Conservation (phyloP, 2,329 filamentous ascomycete species). For the Nakataea oryzae region DNA sequence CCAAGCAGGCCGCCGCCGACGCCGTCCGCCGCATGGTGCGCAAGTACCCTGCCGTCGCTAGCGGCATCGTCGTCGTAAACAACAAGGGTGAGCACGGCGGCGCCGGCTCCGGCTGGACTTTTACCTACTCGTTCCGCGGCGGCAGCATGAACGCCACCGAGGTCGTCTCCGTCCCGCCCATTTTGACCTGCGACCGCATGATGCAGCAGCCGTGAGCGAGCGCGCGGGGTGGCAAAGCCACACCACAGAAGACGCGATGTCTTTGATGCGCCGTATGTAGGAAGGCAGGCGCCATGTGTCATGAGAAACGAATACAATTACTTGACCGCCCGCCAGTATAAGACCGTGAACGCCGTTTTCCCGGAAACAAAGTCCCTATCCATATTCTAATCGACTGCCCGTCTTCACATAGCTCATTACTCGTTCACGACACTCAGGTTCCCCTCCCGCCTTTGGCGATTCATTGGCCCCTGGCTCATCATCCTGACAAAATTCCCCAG, state of each 20-base stretch:
- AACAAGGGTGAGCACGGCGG: constrained; percentile 36
- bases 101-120: constrained; percentile 42
- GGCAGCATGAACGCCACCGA: constrained; percentile 32
- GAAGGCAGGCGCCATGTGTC: too few species aligned
- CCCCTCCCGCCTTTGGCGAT: background rate
- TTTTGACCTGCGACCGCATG: background rate
- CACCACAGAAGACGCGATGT: too few species aligned
- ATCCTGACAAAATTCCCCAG: constrained; percentile 1
- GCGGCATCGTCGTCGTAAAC: constrained; percentile 40
- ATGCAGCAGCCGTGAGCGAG: background rate
- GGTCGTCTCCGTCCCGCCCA: constrained; percentile 30
- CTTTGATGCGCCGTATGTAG: too few species aligned
- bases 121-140: constrained; percentile 40
- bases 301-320: too few species aligned
- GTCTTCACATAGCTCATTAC: background rate
- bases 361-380: background rate
- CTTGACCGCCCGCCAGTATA: background rate
- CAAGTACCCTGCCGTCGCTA: constrained; percentile 33
- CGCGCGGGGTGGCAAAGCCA: too few species aligned
- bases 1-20: constrained; percentile 37
- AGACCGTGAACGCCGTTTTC: background rate
- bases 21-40: constrained; percentile 36
- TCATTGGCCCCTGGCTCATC: constrained; percentile 3
- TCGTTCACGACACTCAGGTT: constrained; percentile 1
- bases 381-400: background rate